Percentiles rank a stretch among this genome's conserved stretches.
Evolutionary conservation across 768 basidiomycete species (phyloP).

Genomic region (Baorangia bicolor): DNA sequence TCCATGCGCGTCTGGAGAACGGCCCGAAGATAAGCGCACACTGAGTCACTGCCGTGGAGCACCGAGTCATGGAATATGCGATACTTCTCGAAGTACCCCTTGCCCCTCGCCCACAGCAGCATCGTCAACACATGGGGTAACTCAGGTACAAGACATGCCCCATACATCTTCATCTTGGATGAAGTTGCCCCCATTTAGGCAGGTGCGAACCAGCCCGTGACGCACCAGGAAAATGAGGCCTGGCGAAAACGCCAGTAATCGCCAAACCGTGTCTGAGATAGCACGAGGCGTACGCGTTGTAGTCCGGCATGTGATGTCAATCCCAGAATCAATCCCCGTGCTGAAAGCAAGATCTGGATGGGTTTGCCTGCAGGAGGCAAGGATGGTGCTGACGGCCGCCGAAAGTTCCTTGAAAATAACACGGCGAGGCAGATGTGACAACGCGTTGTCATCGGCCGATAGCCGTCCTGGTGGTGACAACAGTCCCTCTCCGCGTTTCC

Average conservation of each 20-base stretch:
- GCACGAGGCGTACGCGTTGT: constrained; percentile 8
- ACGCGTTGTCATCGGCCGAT: background rate
- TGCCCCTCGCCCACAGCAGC: constrained; percentile 5
- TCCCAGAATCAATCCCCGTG: background rate
- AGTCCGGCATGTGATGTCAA: background rate
- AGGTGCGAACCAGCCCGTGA: background rate
- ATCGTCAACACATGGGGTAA: background rate
- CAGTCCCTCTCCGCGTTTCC: background rate
- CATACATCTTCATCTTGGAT: background rate
- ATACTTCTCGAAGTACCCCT: background rate
- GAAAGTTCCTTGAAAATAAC: background rate
- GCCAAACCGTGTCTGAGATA: background rate
- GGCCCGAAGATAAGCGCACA: background rate
- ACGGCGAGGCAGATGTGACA: background rate
- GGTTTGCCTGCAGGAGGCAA: background rate
- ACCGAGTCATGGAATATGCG: background rate
- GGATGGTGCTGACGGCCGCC: background rate
- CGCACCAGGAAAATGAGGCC: background rate
- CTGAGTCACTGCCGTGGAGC: background rate
- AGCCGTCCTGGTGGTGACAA: background rate
- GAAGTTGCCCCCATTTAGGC: background rate
- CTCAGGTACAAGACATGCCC: background rate
- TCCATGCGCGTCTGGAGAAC: background rate
- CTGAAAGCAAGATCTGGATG: background rate
- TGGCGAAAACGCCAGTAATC: background rate